Base-by-base conservation (phyloP, 257 asterid species). In the Primulina huaijiensis region DNA sequence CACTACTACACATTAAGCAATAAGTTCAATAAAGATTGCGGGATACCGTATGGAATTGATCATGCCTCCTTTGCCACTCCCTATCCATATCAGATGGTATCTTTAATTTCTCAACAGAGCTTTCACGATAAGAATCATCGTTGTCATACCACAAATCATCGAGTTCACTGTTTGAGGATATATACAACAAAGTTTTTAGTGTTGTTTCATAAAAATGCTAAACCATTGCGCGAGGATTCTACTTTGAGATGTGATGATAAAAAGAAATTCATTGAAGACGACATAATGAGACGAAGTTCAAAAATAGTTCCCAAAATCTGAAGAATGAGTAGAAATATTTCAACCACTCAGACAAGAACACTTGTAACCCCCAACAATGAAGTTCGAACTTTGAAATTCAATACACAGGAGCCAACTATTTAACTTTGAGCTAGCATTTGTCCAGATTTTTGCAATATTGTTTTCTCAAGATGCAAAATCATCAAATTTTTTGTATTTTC, bases 31-130 rank as follows among this genome's bases (percentile, higher is more conserved):
- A 57, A 3, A 62, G 63, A n/a, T 52, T 58, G 61, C 34, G 78
- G 79, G 76, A 74, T 88, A 92, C 98, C 78, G 94, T 90, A 71
- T 88, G 90, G 75, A 89, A 93, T 67, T 85, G 90, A 67, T 85
- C 67, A 14, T 68, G 92, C 82, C 95, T 74, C 86, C 73, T 88
- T 70, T 69, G 82, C 90, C 95, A 90, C 83, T 92, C 95, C 81
- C 95, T 89, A 74, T 89, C 92, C 83, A 86, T 74, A 60, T 85
- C 88, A 71, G 82, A 72, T 62, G 76, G 21, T 55, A 74, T 70
- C 29, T 56, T 79, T 34, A 62, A 53, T 69, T 68, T 71, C 63
- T 75, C 82, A 58, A 64, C 21, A 65, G 89, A 77, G 53, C 74
- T 79, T 71, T 81, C 85, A 37, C 68, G 8, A 19, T 78, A 59